phyloP scores from a whole-genome alignment of 2,329 filamentous ascomycete genomes.

The Stemphylium beticola region DNA sequence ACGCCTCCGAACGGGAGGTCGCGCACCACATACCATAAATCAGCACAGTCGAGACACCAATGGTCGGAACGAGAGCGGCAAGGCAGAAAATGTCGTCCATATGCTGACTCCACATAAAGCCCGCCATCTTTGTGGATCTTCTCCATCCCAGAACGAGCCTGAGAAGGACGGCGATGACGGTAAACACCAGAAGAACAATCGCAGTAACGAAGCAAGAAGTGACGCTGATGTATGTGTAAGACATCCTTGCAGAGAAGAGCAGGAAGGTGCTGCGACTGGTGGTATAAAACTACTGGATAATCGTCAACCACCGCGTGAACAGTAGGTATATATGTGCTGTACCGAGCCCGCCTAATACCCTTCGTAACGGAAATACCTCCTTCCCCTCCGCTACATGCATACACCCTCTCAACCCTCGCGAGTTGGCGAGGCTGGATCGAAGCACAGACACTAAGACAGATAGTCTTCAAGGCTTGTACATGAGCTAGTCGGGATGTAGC shows the following conservation, averaged over 20 bases:
- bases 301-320: neutral
- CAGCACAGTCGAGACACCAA: slow-evolving; percentile 7
- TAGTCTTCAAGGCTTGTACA: too few species aligned
- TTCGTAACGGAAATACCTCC: too few species aligned
- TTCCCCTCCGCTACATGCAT: too few species aligned
- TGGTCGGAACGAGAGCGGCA: slow-evolving; percentile 8
- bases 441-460: too few species aligned
- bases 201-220: slow-evolving; percentile 3
- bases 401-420: too few species aligned
- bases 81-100: slow-evolving; percentile 11
- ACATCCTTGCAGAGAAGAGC: neutral
- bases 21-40: slow-evolving; percentile 7
- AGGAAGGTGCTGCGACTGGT: neutral
- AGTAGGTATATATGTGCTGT: neutral
- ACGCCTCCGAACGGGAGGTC: neutral
- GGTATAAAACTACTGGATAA: neutral
- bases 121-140: neutral
- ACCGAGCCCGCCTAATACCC: neutral
- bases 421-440: too few species aligned
- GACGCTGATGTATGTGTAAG: slow-evolving; percentile 13
- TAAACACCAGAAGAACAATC: neutral
- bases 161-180: neutral
- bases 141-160: neutral
- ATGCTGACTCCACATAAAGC: neutral
- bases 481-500: too few species aligned